Conservation (phyloP, 2,329 filamentous ascomycete species). For the Trichoderma brevicompactum region DNA sequence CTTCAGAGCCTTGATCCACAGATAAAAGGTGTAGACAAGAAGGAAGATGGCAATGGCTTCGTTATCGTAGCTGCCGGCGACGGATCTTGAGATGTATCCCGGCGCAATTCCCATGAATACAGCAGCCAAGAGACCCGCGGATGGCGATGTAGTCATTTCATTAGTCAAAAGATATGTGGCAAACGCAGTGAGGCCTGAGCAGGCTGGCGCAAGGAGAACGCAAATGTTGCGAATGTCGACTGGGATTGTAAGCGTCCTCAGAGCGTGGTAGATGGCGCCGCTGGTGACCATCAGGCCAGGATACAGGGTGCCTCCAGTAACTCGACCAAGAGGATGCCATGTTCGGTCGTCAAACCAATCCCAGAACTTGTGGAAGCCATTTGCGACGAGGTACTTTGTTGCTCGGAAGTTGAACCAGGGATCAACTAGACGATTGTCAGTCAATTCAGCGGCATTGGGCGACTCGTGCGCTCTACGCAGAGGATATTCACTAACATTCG, state of each 20-base stretch:
- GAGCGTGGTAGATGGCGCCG: conserved; percentile 91
- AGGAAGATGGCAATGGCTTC: conserved; percentile 99
- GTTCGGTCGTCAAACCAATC: conserved; percentile 99
- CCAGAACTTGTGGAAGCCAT: conserved; percentile 99
- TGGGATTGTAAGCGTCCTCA: conserved; percentile 85
- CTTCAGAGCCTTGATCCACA: conserved; percentile 99
- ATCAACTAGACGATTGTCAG: conserved; percentile 68
- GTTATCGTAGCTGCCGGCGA: conserved; percentile 98
- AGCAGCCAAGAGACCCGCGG: conserved; percentile 91
- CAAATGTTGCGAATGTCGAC: conserved; percentile 99
- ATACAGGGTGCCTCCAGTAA: conserved; percentile 98
- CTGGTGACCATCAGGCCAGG: conserved; percentile 99
- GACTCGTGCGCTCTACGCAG: neutral
- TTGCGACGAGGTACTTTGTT: conserved; percentile 93
- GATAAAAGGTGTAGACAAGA: conserved; percentile 95
- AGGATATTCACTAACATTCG: conserved; percentile 74
- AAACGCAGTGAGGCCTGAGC: conserved; percentile 90
- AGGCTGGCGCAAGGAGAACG: conserved; percentile 91
- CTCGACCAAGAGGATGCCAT: conserved; percentile 98
- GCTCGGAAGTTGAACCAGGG: conserved; percentile 99
- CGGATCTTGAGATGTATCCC: conserved; percentile 96
- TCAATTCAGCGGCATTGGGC: conserved; percentile 22
- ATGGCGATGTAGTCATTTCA: conserved; percentile 95
- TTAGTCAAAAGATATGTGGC: conserved; percentile 94
- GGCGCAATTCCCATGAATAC: conserved; percentile 97